Conservation (phyloP, 306 rosid genomes). For the Prunus campanulata region DNA sequence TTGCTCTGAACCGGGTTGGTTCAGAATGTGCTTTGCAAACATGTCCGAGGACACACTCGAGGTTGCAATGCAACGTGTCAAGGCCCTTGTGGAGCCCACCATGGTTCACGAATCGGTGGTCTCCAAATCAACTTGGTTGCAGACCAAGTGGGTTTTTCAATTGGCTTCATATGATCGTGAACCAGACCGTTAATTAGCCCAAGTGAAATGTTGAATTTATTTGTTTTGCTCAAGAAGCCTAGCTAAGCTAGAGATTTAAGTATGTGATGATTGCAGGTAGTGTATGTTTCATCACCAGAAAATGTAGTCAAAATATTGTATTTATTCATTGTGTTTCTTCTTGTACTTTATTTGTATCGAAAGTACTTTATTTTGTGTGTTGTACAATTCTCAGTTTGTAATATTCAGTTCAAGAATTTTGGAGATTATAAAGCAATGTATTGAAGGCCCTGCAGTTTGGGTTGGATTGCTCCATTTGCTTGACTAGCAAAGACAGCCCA, state of each 20-base stretch:
- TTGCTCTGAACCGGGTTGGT: constrained; percentile 92
- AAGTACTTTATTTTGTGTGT: not conserved
- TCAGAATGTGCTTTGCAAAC: constrained; percentile 80
- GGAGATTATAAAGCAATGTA: no score
- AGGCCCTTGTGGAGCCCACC: constrained; percentile 33
- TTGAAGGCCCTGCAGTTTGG: no score
- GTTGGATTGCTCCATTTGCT: not conserved
- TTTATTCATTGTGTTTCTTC: not conserved
- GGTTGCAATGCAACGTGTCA: constrained; percentile 62
- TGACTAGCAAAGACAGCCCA: no score
- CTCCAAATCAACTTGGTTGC: not conserved
- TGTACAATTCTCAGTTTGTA: no score
- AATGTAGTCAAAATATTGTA: not conserved
- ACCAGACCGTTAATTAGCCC: constrained; percentile 24
- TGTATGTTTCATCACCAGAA: not conserved
- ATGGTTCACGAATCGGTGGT: not conserved
- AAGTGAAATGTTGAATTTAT: not conserved
- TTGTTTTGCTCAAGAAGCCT: not conserved
- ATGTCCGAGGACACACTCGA: constrained; percentile 59
- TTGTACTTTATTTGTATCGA: not conserved
- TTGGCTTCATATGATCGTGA: constrained; percentile 20
- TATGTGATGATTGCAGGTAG: not conserved
- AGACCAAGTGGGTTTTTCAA: constrained; percentile 31
- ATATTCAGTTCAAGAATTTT: no score
- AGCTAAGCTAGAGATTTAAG: not conserved